Evolutionary conservation across 2,329 filamentous ascomycete species (phyloP).

Genomic region (Chaetomium strumarium): DNA sequence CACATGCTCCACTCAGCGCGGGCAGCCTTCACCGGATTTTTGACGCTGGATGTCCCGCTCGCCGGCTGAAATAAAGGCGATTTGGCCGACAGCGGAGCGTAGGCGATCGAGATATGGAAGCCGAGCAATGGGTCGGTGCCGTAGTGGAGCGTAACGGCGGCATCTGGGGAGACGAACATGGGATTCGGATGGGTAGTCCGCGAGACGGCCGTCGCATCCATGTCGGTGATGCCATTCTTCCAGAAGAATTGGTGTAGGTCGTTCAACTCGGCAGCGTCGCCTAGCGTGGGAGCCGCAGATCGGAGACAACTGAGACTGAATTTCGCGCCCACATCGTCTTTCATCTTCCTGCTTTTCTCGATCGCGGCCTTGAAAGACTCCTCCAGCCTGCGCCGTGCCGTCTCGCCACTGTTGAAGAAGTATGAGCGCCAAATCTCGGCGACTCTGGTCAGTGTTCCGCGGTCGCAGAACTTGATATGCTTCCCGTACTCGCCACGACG

Average conservation of each 20-base stretch:
- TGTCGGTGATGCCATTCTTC: background rate
- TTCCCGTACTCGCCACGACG: slow-evolving; percentile 37
- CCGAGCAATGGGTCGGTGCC: slow-evolving; percentile 46
- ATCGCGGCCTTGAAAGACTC: background rate
- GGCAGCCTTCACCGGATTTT: slow-evolving; percentile 31
- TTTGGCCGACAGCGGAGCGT: slow-evolving; percentile 30
- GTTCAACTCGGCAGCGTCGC: background rate
- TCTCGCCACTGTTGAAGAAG: background rate
- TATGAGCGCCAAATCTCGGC: slow-evolving; percentile 5
- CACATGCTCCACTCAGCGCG: slow-evolving; percentile 41
- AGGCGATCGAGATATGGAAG: slow-evolving; percentile 49
- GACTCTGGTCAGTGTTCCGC: background rate
- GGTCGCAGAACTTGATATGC: slow-evolving; percentile 7
- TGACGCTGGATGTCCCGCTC: slow-evolving; percentile 4
- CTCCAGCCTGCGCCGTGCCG: background rate
- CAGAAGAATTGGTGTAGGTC: background rate
- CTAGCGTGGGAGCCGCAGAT: background rate
- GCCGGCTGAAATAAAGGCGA: slow-evolving; percentile 28
- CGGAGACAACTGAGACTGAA: background rate
- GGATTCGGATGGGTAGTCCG: slow-evolving; percentile 35
- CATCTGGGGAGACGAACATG: slow-evolving; percentile 33
- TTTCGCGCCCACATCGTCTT: background rate
- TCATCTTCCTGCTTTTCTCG: background rate
- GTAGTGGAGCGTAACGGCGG: slow-evolving; percentile 39
- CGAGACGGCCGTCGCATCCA: background rate